These are phyloP conservation scores for Chimonanthus praecox DNA, from an alignment of 164 flowering plant species.

Conservation along the genomic window DNA sequence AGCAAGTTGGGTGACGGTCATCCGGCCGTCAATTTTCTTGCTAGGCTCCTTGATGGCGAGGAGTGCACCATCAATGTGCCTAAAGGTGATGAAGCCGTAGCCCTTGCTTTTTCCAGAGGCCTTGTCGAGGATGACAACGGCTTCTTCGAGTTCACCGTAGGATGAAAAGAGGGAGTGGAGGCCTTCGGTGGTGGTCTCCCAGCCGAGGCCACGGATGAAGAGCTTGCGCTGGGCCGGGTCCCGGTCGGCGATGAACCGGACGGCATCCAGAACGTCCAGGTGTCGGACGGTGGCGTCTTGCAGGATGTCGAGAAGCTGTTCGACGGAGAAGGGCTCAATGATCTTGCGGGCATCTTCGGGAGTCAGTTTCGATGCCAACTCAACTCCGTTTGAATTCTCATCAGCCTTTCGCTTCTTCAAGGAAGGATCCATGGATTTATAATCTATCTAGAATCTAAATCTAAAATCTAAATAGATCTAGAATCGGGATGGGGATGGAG, in stretches of 20 bases:
- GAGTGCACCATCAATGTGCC: constrained; percentile 84
- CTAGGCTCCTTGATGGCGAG: constrained; percentile 82
- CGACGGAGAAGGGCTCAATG: constrained; percentile 50
- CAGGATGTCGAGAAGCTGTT: constrained; percentile 59
- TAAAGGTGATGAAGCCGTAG: constrained; percentile 81
- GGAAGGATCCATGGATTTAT: constrained; percentile 41
- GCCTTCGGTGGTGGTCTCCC: constrained; percentile 85
- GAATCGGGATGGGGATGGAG: no score
- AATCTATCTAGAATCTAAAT: no score
- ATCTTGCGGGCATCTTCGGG: constrained; percentile 55
- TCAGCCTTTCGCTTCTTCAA: constrained; percentile 67
- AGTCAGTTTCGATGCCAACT: constrained; percentile 18
- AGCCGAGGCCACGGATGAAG: constrained; percentile 89
- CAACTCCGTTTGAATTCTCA: constrained; percentile 42
- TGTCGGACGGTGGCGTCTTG: constrained; percentile 45
- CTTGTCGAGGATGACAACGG: constrained; percentile 77
- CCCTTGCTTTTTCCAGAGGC: constrained; percentile 74
- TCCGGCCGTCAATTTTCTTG: constrained; percentile 88
- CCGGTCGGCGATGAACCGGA: constrained; percentile 60
- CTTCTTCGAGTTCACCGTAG: constrained; percentile 86
- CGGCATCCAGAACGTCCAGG: constrained; percentile 54
- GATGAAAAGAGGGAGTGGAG: constrained; percentile 55
- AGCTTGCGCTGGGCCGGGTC: constrained; percentile 78
- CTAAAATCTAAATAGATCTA: no score
- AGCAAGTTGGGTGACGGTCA: constrained; percentile 85